A percentile compares a stretch with the other conserved stretches of the same genome.
Conservation (phyloP, 2,329 filamentous ascomycete genomes). For the Hymenoscyphus fraxineus region DNA sequence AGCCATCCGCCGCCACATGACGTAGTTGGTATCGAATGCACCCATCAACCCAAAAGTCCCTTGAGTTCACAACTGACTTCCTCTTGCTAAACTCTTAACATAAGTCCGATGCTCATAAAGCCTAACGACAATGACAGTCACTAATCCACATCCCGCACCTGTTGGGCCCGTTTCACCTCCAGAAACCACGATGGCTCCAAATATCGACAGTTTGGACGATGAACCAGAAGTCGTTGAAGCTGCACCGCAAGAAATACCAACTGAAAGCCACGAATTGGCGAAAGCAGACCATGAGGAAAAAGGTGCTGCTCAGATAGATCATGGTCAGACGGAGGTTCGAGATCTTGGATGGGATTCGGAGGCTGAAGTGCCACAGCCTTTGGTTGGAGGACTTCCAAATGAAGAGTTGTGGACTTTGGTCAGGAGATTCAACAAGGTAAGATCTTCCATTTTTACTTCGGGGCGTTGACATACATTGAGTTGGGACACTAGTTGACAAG, state of each 20-base stretch:
- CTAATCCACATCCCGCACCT: neutral
- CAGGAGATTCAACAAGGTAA: conserved; percentile 27
- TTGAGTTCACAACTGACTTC: neutral
- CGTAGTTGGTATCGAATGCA: neutral
- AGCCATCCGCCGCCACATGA: neutral
- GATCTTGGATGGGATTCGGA: conserved; percentile 55
- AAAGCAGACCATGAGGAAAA: conserved; percentile 39
- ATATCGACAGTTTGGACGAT: conserved; percentile 9
- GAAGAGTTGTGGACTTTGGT: conserved; percentile 57
- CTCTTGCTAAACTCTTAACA: neutral
- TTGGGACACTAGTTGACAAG: neutral
- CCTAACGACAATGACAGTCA: neutral
- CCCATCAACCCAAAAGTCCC: neutral
- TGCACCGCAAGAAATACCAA: conserved; percentile 32
- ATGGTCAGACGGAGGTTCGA: conserved; percentile 43
- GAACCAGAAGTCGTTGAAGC: conserved; percentile 25
- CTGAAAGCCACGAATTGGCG: conserved; percentile 42
- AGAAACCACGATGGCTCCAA: neutral
- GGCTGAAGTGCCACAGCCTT: conserved; percentile 49
- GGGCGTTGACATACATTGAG: too few species aligned
- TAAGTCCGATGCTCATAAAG: neutral
- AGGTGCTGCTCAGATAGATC: conserved; percentile 40
- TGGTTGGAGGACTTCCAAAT: conserved; percentile 59
- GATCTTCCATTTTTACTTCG: neutral
- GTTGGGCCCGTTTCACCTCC: neutral